Conservation (phyloP, 306 rosid species). For the Biancaea sappan region DNA sequence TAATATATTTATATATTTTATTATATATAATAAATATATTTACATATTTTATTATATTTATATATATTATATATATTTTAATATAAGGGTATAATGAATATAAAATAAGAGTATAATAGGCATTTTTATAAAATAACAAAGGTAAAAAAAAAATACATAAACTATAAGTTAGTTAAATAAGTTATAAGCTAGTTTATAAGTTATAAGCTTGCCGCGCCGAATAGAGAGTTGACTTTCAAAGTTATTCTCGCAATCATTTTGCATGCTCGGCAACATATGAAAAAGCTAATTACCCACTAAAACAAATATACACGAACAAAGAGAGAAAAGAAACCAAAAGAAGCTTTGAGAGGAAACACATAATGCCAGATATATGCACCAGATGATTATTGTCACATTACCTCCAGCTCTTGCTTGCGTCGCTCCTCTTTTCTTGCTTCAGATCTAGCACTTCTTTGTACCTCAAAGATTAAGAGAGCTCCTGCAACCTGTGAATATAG, state of each 20-base stretch:
- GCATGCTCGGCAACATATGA: constrained; percentile 15
- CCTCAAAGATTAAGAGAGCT: constrained; percentile 73
- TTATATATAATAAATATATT: too few relatives aligned
- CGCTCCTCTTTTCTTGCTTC: constrained; percentile 91
- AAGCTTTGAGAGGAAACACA: constrained; percentile 7
- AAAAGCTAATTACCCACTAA: background rate
- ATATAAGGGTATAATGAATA: too few relatives aligned
- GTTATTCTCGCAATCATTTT: background rate
- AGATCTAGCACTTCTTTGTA: constrained; percentile 89
- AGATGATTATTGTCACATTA: constrained; percentile 38
- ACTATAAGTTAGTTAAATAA: too few relatives aligned
- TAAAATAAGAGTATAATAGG: too few relatives aligned
- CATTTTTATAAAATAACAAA: too few relatives aligned
- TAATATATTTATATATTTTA: too few relatives aligned
- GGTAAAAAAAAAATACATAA: too few relatives aligned
- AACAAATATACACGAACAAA: background rate
- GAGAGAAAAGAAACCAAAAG: background rate
- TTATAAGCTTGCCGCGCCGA: too few relatives aligned
- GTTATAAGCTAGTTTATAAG: too few relatives aligned
- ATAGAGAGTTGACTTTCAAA: background rate
- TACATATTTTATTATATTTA: too few relatives aligned
- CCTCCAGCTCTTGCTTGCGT: constrained; percentile 82
- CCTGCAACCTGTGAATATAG: constrained; percentile 71
- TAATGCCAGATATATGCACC: background rate
- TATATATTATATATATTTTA: too few relatives aligned